Conservation (phyloP, 2,329 filamentous ascomycete genomes). For the Botrytis hyacinthi region DNA sequence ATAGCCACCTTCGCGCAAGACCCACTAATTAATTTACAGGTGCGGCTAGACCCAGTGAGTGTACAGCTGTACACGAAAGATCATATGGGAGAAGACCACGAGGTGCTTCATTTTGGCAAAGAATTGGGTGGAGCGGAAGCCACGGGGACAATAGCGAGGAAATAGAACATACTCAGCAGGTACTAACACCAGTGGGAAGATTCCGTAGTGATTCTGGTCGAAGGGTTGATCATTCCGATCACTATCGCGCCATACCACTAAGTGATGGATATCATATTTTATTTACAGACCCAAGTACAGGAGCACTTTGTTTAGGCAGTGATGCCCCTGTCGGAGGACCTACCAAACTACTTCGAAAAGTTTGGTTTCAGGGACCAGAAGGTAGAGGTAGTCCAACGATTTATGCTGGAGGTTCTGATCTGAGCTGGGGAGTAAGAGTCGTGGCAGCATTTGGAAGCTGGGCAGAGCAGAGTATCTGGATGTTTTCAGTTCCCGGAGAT, state of each 20-base stretch:
- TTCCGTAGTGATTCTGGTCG: conserved; percentile 26
- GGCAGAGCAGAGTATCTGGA: conserved; percentile 47
- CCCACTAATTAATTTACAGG: background rate
- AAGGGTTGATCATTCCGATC: conserved; percentile 45
- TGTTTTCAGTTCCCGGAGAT: conserved; percentile 62
- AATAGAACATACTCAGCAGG: conserved; percentile 20
- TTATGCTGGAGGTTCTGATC: conserved; percentile 57
- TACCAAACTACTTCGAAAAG: conserved; percentile 56
- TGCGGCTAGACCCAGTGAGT: conserved; percentile 46
- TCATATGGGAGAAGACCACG: conserved; percentile 30
- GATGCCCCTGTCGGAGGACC: conserved; percentile 56
- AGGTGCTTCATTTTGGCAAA: conserved; percentile 34
- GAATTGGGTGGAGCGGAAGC: conserved; percentile 24
- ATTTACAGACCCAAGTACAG: conserved; percentile 59
- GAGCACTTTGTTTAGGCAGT: conserved; percentile 57
- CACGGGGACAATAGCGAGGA: conserved; percentile 22
- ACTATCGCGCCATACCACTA: conserved; percentile 62
- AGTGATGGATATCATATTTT: conserved; percentile 64
- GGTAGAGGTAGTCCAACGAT: conserved; percentile 45
- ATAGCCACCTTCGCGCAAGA: background rate
- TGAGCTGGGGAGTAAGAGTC: conserved; percentile 56
- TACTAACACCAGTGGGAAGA: conserved; percentile 23
- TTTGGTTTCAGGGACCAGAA: conserved; percentile 48
- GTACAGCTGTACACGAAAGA: conserved; percentile 32
- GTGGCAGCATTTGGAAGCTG: conserved; percentile 54